Percentiles rank a stretch among this genome's conserved stretches.
phyloP scores from a whole-genome alignment of 768 basidiomycete species.

The Hortiboletus campestris region DNA sequence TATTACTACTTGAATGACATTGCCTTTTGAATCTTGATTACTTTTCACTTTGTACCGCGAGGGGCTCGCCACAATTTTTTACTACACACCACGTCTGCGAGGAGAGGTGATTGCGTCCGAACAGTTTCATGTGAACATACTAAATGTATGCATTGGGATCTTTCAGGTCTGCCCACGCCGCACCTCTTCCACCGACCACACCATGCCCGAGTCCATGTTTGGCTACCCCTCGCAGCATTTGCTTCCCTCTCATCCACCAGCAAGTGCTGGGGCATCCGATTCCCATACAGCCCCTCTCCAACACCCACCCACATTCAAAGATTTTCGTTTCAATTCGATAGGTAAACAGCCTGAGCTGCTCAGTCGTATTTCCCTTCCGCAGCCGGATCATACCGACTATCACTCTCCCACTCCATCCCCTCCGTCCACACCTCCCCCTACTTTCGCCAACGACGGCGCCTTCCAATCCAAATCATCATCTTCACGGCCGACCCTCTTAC shows the following conservation, averaged over 20 bases:
- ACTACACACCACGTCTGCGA: neutral
- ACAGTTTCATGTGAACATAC: neutral
- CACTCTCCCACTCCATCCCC: conserved; percentile 29
- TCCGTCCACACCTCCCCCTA: conserved; percentile 2
- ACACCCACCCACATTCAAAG: conserved; percentile 30
- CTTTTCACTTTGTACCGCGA: neutral
- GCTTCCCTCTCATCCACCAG: conserved; percentile 12
- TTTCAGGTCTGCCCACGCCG: conserved; percentile 1
- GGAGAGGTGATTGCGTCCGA: conserved; percentile 14
- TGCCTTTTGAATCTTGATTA: no score
- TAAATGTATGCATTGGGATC: conserved; percentile 17
- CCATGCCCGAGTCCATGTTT: conserved; percentile 31
- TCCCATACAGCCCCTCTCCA: conserved; percentile 14
- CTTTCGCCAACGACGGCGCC: neutral
- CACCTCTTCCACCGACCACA: conserved; percentile 15
- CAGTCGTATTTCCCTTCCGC: conserved; percentile 44
- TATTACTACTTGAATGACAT: no score
- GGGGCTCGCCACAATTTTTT: neutral
- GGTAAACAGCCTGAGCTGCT: conserved; percentile 54
- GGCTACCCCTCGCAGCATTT: conserved; percentile 28
- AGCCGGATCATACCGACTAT: conserved; percentile 26
- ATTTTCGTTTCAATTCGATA: conserved; percentile 51
- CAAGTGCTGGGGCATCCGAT: neutral
- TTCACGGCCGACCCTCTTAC: conserved; percentile 21
- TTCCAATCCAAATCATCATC: conserved; percentile 6